These are phyloP conservation scores for Anacardium occidentale DNA, from an alignment of 345 rosid species.

Conservation along the genomic window DNA sequence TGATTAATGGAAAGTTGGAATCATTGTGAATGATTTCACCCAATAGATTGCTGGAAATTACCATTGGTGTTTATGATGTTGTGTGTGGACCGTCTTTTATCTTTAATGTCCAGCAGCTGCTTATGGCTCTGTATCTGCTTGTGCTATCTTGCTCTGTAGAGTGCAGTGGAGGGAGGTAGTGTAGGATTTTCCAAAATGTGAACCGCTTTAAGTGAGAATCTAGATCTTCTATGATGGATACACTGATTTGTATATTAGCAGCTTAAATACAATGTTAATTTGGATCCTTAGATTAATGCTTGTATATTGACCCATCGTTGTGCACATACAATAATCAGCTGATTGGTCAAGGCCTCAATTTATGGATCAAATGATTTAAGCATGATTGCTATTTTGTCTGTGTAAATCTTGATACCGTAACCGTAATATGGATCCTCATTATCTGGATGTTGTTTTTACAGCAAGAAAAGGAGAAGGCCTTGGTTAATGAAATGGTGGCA, in stretches of 20 bases:
- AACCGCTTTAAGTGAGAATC: neutral
- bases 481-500: conserved; percentile 75
- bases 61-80: neutral
- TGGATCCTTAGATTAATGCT: neutral
- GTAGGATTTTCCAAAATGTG: neutral
- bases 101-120: neutral
- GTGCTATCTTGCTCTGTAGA: neutral
- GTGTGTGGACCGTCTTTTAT: neutral
- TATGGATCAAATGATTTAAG: neutral
- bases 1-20: neutral
- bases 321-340: neutral
- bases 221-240: neutral
- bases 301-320: neutral
- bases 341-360: neutral
- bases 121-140: neutral
- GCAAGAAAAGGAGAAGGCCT: conserved; percentile 88
- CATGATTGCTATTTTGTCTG: neutral
- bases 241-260: neutral
- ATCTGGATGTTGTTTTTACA: conserved; percentile 29
- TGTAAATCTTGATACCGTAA: neutral
- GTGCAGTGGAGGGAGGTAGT: neutral
- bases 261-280: neutral
- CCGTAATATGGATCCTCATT: neutral
- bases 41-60: neutral
- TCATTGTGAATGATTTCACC: neutral